A percentile compares a stretch with the other conserved stretches of the same genome.
Conservation (phyloP, 1,284 basidiomycete genomes). For the Ceratobasidium sp. region DNA sequence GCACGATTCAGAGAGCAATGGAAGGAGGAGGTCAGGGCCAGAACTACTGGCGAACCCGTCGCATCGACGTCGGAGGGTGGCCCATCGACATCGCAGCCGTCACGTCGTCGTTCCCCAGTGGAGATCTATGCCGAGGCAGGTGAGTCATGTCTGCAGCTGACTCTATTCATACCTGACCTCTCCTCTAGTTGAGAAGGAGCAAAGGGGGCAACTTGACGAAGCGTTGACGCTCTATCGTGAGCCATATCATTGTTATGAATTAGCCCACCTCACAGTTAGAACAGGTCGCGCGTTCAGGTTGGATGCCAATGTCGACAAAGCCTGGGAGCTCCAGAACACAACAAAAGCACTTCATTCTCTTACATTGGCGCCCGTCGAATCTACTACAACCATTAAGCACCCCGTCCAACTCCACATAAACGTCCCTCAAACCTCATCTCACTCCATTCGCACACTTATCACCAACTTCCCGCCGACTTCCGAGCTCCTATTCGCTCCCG, state of each 20-base stretch:
- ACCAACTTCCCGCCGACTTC: conserved; percentile 55
- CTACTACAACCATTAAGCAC: not conserved
- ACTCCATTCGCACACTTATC: conserved; percentile 46
- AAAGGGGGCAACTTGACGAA: conserved; percentile 73
- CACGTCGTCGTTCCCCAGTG: conserved; percentile 40
- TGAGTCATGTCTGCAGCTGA: not conserved
- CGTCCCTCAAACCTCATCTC: conserved; percentile 1
- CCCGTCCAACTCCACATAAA: not conserved
- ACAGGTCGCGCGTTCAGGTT: conserved; percentile 78
- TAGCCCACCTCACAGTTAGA: no score
- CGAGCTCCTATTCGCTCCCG: conserved; percentile 67
- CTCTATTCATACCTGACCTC: not conserved
- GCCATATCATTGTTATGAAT: no score
- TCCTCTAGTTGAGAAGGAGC: conserved; percentile 72
- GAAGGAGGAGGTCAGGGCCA: conserved; percentile 64
- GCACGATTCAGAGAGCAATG: conserved; percentile 75
- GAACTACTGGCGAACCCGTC: conserved; percentile 40
- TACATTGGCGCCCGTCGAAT: conserved; percentile 6
- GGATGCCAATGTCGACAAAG: conserved; percentile 71
- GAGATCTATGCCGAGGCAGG: conserved; percentile 42
- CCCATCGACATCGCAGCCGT: conserved; percentile 16
- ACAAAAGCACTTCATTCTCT: not conserved
- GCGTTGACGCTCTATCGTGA: conserved; percentile 79
- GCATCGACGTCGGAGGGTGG: not conserved
- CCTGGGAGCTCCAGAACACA: conserved; percentile 52